Conservation (phyloP, 768 basidiomycete species). For the Cubamyces sp. region DNA sequence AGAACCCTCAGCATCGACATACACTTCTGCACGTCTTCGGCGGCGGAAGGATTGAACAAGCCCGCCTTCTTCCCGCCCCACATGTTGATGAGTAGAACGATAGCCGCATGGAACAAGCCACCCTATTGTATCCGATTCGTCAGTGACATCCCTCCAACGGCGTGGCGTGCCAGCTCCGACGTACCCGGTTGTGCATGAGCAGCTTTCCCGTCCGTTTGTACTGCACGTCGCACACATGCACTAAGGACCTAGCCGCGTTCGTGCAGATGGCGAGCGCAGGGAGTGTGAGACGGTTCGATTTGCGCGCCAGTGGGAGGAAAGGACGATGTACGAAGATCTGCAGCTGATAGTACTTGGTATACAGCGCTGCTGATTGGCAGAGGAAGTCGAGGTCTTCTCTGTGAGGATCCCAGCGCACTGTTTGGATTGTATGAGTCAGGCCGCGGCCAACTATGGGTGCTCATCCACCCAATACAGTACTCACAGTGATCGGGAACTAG, state of each 20-base stretch:
- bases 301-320: constrained; percentile 70
- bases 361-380: constrained; percentile 30
- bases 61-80: constrained; percentile 47
- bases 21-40: constrained; percentile 48
- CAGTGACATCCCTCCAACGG: no score
- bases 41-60: constrained; percentile 38
- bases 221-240: constrained; percentile 68
- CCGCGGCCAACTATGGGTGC: constrained; percentile 32
- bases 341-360: constrained; percentile 48
- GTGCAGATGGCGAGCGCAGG: constrained; percentile 81
- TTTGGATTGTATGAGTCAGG: constrained; percentile 23
- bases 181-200: constrained; percentile 11
- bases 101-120: constrained; percentile 44
- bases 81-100: constrained; percentile 53
- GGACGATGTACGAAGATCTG: constrained; percentile 78
- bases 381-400: no score
- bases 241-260: constrained; percentile 78
- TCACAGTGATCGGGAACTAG: constrained; percentile 58
- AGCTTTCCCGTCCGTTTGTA: constrained; percentile 3
- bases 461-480: neutral
- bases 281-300: constrained; percentile 50
- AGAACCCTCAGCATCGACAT: constrained; percentile 32
- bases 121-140: constrained; percentile 15
- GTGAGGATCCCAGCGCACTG: constrained; percentile 36
- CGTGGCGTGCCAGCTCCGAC: neutral